Conservation (phyloP, 768 basidiomycete species). For the Rubroboletus pulcherrimus region DNA sequence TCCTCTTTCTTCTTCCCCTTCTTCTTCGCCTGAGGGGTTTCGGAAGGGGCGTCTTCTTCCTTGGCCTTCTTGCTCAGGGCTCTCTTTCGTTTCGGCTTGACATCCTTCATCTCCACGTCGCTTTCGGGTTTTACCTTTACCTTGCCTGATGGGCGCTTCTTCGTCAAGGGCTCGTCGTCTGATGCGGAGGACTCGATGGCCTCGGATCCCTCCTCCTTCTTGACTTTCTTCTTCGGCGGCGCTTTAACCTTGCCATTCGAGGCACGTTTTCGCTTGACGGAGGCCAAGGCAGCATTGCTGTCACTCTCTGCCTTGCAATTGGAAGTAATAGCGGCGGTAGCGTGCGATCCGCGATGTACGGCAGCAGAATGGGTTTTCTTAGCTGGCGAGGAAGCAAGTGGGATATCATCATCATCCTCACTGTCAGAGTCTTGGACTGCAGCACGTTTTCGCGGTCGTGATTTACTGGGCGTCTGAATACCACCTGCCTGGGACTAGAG, state of each 20-base stretch:
- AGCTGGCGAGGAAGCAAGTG: slow-evolving; percentile 68
- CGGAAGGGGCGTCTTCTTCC: slow-evolving; percentile 42
- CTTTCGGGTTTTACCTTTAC: slow-evolving; percentile 45
- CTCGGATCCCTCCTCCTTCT: slow-evolving; percentile 42
- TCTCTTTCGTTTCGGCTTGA: slow-evolving; percentile 43
- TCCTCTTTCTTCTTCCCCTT: slow-evolving; percentile 59
- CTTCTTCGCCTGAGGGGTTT: slow-evolving; percentile 46
- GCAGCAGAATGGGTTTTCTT: slow-evolving; percentile 44
- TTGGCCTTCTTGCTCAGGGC: slow-evolving; percentile 50
- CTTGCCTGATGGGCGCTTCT: slow-evolving; percentile 31
- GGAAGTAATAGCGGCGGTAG: slow-evolving; percentile 30
- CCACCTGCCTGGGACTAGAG: slow-evolving; percentile 53
- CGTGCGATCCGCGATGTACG: slow-evolving; percentile 38
- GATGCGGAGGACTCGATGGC: slow-evolving; percentile 24
- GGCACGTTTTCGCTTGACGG: slow-evolving; percentile 43
- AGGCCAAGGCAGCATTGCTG: slow-evolving; percentile 41
- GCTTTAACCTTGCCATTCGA: slow-evolving; percentile 47
- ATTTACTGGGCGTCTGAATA: slow-evolving; percentile 36
- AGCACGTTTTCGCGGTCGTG: slow-evolving; percentile 50
- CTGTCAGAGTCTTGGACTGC: slow-evolving; percentile 51
- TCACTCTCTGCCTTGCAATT: slow-evolving; percentile 41
- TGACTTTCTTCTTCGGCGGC: slow-evolving; percentile 65
- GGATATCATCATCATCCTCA: slow-evolving; percentile 64
- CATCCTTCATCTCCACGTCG: slow-evolving; percentile 44
- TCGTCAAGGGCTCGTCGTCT: slow-evolving; percentile 34